A percentile compares a stretch with the other conserved stretches of the same genome.
Conservation (phyloP, 2,329 filamentous ascomycete genomes). For the Aspergillus sp. region DNA sequence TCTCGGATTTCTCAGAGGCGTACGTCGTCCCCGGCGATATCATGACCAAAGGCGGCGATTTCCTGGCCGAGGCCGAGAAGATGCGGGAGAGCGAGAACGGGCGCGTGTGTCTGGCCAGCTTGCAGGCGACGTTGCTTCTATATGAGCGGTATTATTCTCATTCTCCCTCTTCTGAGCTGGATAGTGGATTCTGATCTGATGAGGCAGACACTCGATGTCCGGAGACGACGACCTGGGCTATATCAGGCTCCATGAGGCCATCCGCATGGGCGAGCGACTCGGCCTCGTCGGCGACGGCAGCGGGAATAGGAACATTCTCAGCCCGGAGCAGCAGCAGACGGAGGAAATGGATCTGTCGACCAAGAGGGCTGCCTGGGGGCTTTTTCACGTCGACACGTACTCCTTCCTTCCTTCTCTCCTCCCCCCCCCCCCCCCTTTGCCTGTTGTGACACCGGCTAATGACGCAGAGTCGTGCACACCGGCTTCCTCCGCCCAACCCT, state of each 20-base stretch:
- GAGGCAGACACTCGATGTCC: constrained; percentile 25
- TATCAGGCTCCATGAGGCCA: constrained; percentile 28
- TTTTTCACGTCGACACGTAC: constrained; percentile 32
- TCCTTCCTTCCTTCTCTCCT: not conserved
- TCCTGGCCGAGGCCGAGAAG: constrained; percentile 29
- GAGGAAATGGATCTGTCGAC: constrained; percentile 23
- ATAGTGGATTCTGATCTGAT: not conserved
- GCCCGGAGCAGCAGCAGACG: constrained; percentile 12
- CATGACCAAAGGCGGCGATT: constrained; percentile 26
- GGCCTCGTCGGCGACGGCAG: constrained; percentile 23
- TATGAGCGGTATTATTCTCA: constrained; percentile 22
- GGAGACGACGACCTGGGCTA: constrained; percentile 29
- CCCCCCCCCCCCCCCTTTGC: not conserved
- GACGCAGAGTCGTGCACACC: constrained; percentile 23
- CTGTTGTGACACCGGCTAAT: not conserved
- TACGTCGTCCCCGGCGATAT: constrained; percentile 29
- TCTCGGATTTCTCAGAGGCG: constrained; percentile 30
- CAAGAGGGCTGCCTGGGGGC: constrained; percentile 26
- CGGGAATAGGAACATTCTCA: constrained; percentile 11
- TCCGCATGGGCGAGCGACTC: constrained; percentile 23
- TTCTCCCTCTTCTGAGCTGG: not conserved
- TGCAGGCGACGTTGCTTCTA: constrained; percentile 28
- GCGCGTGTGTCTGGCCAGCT: constrained; percentile 18
- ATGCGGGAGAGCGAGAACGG: constrained; percentile 13
- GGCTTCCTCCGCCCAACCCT: constrained; percentile 26